Evolutionary conservation across 495 filamentous ascomycete genomes (phyloP), one percentile per base, ranked within the genome.

Genomic region (Chaetomium cochliodes): DNA sequence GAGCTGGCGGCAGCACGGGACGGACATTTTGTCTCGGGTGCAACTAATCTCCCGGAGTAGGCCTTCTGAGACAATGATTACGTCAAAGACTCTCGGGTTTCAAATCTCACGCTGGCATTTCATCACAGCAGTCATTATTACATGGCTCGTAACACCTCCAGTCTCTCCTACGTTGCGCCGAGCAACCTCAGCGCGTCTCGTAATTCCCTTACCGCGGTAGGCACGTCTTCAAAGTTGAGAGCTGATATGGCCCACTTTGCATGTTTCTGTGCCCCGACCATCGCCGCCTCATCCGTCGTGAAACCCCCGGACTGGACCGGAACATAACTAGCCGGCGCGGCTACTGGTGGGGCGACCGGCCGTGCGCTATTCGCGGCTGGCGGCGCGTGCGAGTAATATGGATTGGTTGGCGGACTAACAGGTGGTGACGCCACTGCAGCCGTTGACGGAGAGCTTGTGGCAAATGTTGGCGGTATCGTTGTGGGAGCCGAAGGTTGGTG

Each of bases 231-330:
- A 75, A 98, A 98, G 72, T 96, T 94, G 58, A 98, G 78, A 6
- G 94, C 94, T 23, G 94, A 98, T 39, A 98, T 93, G 0, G 94
- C 96, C 93, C 93, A 98, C 70, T 89, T 92, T 0, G 94, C 93
- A 79, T 97, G 94, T 69, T 98, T 98, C 73, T 97, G 92, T 12
- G 94, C 94, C 64, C 85, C 81, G 3, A 83, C 71, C 37, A 97
- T 90, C 4, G 90, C 80, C 65, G 86, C 81, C 71, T 97, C 92
- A 72, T 98, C 92, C 0, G 81, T 74, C 9, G 65, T 59, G 51
- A 71, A 69, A 22, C 47, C 25, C 26, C 64, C 57, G 42, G 67
- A 62, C 3, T 60, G 61, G 15, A 59, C 53, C 1, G 68, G 54
- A 23, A 58, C 58, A 37, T 72, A 70, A 46, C 44, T 65, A 3